Percentiles rank a stretch among this genome's conserved stretches.
These are phyloP conservation scores for Nepenthes gracilis DNA, from an alignment of 148 eudicot species.

Conservation along the genomic window DNA sequence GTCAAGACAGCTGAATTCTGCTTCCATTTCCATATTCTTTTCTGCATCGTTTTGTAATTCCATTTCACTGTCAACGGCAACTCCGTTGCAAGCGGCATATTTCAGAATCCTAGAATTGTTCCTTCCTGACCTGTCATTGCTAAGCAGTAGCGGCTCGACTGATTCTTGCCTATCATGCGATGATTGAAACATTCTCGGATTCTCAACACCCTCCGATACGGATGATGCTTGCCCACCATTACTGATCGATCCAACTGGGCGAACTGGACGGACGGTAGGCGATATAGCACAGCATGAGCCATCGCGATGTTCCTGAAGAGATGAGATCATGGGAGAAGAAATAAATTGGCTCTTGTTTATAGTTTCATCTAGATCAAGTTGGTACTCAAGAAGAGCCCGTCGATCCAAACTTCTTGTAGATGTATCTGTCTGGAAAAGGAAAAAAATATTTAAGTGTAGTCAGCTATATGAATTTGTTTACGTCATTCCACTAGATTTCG, in stretches of 20 bases:
- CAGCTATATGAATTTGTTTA: no score
- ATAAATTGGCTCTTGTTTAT: conserved; percentile 9
- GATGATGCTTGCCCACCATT: conserved; percentile 18
- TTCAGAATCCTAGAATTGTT: neutral
- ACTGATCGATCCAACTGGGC: conserved; percentile 8
- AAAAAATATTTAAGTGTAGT: neutral
- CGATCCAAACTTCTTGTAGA: conserved; percentile 22
- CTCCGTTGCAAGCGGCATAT: conserved; percentile 1
- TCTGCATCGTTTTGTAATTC: conserved; percentile 8
- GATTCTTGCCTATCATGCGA: conserved; percentile 18
- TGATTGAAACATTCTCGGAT: conserved; percentile 21
- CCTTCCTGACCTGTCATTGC: no score
- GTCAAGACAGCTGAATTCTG: conserved; percentile 15
- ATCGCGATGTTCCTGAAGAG: conserved; percentile 21
- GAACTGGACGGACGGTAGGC: conserved; percentile 16
- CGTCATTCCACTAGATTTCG: no score
- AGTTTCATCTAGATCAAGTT: conserved; percentile 9
- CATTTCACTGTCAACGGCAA: conserved; percentile 1
- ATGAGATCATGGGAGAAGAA: conserved; percentile 13
- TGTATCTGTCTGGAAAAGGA: conserved; percentile 36
- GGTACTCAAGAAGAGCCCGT: conserved; percentile 11
- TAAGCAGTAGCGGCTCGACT: no score
- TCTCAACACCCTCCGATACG: conserved; percentile 8
- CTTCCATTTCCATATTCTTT: conserved; percentile 5
- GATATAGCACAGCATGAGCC: conserved; percentile 10